These are phyloP conservation scores for Rhodosporidiobolus sp. DNA, from an alignment of 768 basidiomycete species.

Conservation along the genomic window DNA sequence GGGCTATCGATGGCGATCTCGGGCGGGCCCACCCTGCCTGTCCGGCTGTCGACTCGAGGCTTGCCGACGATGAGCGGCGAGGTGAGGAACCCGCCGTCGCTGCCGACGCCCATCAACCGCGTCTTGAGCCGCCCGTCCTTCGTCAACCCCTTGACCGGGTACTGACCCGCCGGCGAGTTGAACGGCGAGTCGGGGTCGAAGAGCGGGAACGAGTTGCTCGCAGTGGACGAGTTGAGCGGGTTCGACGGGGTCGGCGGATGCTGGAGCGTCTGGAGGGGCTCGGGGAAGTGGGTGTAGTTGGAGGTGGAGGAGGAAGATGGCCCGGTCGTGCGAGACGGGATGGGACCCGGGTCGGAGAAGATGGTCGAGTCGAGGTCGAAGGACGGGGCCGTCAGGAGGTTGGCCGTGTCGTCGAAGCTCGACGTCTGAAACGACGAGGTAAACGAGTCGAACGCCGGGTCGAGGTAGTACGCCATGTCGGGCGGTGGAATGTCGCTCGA, in stretches of 20 bases:
- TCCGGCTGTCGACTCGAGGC: slow-evolving; percentile 23
- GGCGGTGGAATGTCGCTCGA: too few relatives aligned
- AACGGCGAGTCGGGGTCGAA: slow-evolving; percentile 43
- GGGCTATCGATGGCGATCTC: slow-evolving; percentile 38
- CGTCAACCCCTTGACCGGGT: slow-evolving; percentile 14
- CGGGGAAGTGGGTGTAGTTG: slow-evolving; percentile 33
- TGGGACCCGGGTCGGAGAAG: slow-evolving; percentile 31
- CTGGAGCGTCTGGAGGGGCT: not conserved
- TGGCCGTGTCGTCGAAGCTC: not conserved
- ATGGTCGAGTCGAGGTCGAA: slow-evolving; percentile 30
- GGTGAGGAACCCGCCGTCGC: slow-evolving; percentile 45
- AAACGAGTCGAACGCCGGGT: slow-evolving; percentile 27
- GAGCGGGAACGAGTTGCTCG: slow-evolving; percentile 17
- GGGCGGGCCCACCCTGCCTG: slow-evolving; percentile 12
- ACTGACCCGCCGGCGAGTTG: slow-evolving; percentile 12
- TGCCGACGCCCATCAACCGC: slow-evolving; percentile 44
- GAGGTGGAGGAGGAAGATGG: slow-evolving; percentile 17
- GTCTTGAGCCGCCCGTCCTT: slow-evolving; percentile 43
- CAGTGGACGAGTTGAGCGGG: slow-evolving; percentile 5
- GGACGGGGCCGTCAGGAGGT: not conserved
- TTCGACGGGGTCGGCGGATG: slow-evolving; percentile 3
- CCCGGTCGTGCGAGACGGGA: slow-evolving; percentile 20
- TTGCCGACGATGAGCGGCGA: slow-evolving; percentile 39
- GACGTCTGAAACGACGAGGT: not conserved
- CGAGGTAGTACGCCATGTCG: slow-evolving; percentile 29